These are phyloP conservation scores for Aspergillus niger DNA, from an alignment of 2,329 filamentous ascomycete species.

Conservation along the genomic window DNA sequence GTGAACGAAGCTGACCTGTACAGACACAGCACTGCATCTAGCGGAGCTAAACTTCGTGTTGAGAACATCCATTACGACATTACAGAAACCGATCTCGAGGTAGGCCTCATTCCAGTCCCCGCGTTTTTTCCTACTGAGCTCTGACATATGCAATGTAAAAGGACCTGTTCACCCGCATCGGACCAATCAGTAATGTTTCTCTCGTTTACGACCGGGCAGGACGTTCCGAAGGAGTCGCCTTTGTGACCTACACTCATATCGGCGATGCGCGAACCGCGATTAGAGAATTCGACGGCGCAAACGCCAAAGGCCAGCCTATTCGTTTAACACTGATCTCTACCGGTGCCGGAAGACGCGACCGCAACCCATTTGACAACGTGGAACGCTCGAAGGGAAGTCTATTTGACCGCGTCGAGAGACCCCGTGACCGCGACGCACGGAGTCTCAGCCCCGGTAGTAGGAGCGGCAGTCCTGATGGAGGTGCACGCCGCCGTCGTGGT, in stretches of 20 bases:
- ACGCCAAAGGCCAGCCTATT: constrained; percentile 87
- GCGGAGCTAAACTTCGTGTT: constrained; percentile 73
- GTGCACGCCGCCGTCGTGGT: constrained; percentile 44
- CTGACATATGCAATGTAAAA: constrained; percentile 38
- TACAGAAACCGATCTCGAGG: constrained; percentile 78
- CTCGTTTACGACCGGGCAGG: constrained; percentile 85
- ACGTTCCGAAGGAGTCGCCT: constrained; percentile 81
- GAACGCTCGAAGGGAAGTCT: constrained; percentile 60
- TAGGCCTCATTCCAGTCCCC: constrained; percentile 40
- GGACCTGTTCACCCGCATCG: constrained; percentile 80
- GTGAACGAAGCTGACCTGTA: not conserved
- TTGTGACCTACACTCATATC: constrained; percentile 72
- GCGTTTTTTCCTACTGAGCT: not conserved
- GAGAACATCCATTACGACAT: constrained; percentile 94
- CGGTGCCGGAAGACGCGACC: constrained; percentile 34
- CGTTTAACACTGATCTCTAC: constrained; percentile 67
- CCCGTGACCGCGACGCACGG: constrained; percentile 41
- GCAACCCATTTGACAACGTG: constrained; percentile 54
- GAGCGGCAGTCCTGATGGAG: constrained; percentile 34
- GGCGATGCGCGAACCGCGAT: constrained; percentile 75
- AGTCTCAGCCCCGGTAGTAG: constrained; percentile 46
- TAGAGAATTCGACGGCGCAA: constrained; percentile 81
- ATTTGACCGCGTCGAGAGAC: constrained; percentile 63
- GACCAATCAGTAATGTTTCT: constrained; percentile 67
- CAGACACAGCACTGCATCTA: constrained; percentile 49